Evolutionary conservation across 352 stramenopile species (phyloP), one percentile per base, ranked within the genome.

Genomic region (Phytopythium aichiense): DNA sequence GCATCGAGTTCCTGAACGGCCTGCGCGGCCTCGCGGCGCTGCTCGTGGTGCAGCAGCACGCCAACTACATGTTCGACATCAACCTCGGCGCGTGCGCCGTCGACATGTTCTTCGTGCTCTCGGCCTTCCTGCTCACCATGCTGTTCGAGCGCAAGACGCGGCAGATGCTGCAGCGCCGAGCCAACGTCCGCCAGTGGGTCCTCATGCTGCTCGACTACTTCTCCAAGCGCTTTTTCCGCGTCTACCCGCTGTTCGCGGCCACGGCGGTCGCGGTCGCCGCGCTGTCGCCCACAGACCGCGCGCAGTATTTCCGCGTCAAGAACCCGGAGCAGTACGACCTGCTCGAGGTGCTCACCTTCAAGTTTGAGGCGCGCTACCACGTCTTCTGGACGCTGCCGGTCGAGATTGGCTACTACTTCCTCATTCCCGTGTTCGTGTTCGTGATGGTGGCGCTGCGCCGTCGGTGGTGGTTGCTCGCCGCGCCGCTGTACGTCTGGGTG

Each of bases 361-460:
- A 59, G n/a, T 85, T 82, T 52, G 64, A 79, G 38, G 63, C 65
- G 46, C 72, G 74, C 25, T 84, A 76, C 72, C 72, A 73, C 43
- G 72, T 84, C 37, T 77, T 84, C 52, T 84, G 74, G 74, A 84
- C 74, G 25, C 62, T 84, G 37, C 74, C 74, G 15, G 55, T 80
- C 22, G 72, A 84, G 69, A 80, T 84, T 56, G 59, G 62, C 33
- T 84, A 84, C 65, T 84, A 84, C 64, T 79, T 80, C 38, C 67
- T 77, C 59, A 80, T 84, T 37, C 74, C 72, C n/a, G 63, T 77
- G 30, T 68, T 81, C 45, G 74, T 0, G 16, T 66, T 35, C 62
- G 25, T 74, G 45, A 61, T 42, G n/a, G 23, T 43, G 3, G 9
- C 12, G 18, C 43, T 61, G 56, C 25, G 25, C 3, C 25, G 3